Base-by-base conservation (phyloP, 331 rosid genomes). In the Quercus phellos region DNA sequence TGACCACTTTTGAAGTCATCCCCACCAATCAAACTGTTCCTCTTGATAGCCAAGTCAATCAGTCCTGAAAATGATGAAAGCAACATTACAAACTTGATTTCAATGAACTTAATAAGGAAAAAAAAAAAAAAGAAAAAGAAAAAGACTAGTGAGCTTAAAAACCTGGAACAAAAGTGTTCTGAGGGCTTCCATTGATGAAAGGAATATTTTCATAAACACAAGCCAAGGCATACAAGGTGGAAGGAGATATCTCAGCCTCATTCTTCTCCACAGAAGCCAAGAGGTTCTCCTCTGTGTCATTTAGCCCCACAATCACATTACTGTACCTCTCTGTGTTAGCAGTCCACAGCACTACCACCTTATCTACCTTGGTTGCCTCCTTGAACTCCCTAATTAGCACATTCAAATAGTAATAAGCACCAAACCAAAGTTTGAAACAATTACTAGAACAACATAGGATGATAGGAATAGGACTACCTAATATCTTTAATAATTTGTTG, bases 1-100 rank as follows among this genome's bases (percentile, higher is more conserved):
- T 94, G 99, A 74, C 99, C 99, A 88, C 99, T 94, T 89, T 94
- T 94, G 66, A 94, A 94, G 83, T 94, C 98, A 86, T 94, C 99
- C 46, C 99, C 99, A 70, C 99, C 99, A 55, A 94, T 94, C 88
- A 94, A 88, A 82, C 85, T 80, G 88, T 92, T 94, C 51, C 77
- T 92, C 77, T 82, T 69, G 51, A 92, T 90, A 58, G 99, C 97
- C 85, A 94, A 81, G 76, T 94, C 97, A 82, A 94, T 88, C 67
- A 94, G 79, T 73, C 99, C 96, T 94, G 88, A 53, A 55, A 8
- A 55, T 21, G 72, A 51, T 53, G 38, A 19, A 66, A 50, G 5
- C 19, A 22, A 67, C 72, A 64, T 55, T 75, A 69, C 54, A 70
- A 60, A 61, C 32, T 53, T 32, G 32, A 14, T 35, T 50, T 8